Percentiles rank a stretch among this genome's conserved stretches.
Evolutionary conservation across 352 stramenopile genomes (phyloP).

Genomic region (Phytophthora nicotianae): DNA sequence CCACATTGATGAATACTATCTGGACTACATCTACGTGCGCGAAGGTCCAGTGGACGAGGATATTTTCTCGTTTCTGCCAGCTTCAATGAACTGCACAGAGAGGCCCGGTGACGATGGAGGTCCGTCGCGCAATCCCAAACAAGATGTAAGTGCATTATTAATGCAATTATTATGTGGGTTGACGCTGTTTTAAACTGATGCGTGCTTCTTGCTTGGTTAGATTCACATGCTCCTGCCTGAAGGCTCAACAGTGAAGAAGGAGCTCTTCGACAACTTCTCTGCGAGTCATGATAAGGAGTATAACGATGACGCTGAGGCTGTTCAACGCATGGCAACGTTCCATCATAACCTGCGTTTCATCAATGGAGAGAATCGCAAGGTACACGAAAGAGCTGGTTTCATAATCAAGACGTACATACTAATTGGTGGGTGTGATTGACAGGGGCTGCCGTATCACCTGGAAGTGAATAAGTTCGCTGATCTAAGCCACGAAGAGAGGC

Average conservation of each 20-base stretch:
- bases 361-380: conserved; percentile 85
- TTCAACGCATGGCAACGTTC: conserved; percentile 67
- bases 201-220: conserved; percentile 36
- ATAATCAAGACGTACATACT: no score
- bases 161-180: conserved; percentile 1
- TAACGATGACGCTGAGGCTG: conserved; percentile 44
- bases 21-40: conserved; percentile 90
- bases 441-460: conserved; percentile 82
- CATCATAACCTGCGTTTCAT: conserved; percentile 88
- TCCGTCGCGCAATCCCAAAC: conserved; percentile 54
- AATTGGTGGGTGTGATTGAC: neutral
- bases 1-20: conserved; percentile 91
- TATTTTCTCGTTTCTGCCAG: conserved; percentile 72
- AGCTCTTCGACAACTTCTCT: conserved; percentile 76
- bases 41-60: conserved; percentile 65
- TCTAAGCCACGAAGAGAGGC: conserved; percentile 71
- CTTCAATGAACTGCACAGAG: conserved; percentile 85
- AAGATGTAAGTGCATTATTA: conserved; percentile 57
- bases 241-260: conserved; percentile 54
- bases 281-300: conserved; percentile 66
- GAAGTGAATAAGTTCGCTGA: conserved; percentile 87
- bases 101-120: conserved; percentile 53
- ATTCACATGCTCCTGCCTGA: conserved; percentile 87
- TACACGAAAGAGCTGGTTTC: conserved; percentile 23
- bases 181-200: conserved; percentile 7